Base-by-base conservation (phyloP, 768 basidiomycete genomes). In the Lyophyllum semitale region DNA sequence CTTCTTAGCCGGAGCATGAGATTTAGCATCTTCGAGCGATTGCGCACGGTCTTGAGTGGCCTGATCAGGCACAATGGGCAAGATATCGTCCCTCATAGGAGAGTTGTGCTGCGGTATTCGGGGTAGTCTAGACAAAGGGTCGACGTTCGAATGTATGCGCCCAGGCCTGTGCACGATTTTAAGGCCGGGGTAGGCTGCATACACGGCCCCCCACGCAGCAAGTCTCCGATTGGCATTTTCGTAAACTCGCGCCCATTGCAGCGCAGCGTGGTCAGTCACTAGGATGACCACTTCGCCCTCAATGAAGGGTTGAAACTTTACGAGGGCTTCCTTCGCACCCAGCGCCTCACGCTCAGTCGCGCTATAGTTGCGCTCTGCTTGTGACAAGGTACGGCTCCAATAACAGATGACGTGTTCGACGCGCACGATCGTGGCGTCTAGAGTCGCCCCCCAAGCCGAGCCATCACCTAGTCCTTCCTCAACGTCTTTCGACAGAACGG, bases 251-350 rank as follows among this genome's bases (percentile, higher is more conserved):
- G 61, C 59, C 66, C 67, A 68, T 29, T 62, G 61, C 8, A 68
- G 27, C 1, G 67, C 64, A 0, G 67, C 63, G 33, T 68, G 67
- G 35, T 68, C 64, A 0, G 64, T 68, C 7, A 68, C 43, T 0
- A 63, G 48, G 6, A 63, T 52, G 3, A 73, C 59, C 1, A 32
- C 46, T 60, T 73, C 68, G 2, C 72, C 72, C 64, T 75, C 71
- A 12, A 74, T 63, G 55, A 65, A 71, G 2, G 71, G 65, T 51
- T 73, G 71, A 37, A 73, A 74, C 43, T 69, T 66, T 12, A 71
- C 59, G 11, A 73, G 51, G 0, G 70, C 72, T 57, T 74, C 70
- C 8, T 38, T 38, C n/a, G 37, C 37, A 4, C 37, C 37, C 4
- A 38, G n/a, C 4, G 37, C 37, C 15, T 38, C 37, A 15, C 64